Evolutionary conservation across 441 rosid species (phyloP).

Genomic region (Euphorbia neoarborescens): DNA sequence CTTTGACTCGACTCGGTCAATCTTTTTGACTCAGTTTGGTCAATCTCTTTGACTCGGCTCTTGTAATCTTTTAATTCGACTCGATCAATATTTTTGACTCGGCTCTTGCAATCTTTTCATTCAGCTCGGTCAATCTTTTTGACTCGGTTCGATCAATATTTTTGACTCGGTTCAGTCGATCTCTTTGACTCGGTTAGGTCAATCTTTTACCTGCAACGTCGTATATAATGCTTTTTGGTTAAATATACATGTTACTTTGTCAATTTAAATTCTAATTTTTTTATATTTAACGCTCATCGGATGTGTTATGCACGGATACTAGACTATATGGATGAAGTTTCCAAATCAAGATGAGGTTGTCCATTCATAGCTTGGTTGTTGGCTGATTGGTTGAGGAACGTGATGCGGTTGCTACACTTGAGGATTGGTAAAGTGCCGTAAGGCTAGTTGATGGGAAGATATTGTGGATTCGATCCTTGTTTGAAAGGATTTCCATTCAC

Average conservation of each 20-base stretch:
- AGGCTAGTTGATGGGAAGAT: slow-evolving; percentile 39
- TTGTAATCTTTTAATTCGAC: too few species aligned
- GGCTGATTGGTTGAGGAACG: slow-evolving; percentile 34
- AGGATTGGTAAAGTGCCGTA: slow-evolving; percentile 40
- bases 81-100: too few species aligned
- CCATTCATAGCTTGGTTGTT: slow-evolving; percentile 35
- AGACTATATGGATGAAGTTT: slow-evolving; percentile 57
- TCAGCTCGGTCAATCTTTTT: too few species aligned
- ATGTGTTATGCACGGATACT: slow-evolving; percentile 18
- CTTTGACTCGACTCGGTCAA: too few species aligned
- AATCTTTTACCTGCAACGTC: slow-evolving; percentile 26
- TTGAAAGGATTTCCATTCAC: slow-evolving; percentile 51
- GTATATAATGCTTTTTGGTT: slow-evolving; percentile 23
- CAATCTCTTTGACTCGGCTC: too few species aligned
- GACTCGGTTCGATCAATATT: too few species aligned
- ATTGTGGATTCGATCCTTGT: slow-evolving; percentile 37
- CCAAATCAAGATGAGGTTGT: slow-evolving; percentile 39
- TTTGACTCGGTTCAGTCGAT: too few species aligned
- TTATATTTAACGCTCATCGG: slow-evolving; percentile 11
- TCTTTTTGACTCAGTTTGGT: too few species aligned
- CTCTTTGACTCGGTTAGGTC: too few species aligned
- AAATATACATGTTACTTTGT: slow-evolving; percentile 26
- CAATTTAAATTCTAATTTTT: slow-evolving; percentile 15
- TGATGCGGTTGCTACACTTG: slow-evolving; percentile 36
- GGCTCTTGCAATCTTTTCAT: too few species aligned